phyloP scores from a whole-genome alignment of 257 asterid genomes.

The Parsonsia alboflavescens region DNA sequence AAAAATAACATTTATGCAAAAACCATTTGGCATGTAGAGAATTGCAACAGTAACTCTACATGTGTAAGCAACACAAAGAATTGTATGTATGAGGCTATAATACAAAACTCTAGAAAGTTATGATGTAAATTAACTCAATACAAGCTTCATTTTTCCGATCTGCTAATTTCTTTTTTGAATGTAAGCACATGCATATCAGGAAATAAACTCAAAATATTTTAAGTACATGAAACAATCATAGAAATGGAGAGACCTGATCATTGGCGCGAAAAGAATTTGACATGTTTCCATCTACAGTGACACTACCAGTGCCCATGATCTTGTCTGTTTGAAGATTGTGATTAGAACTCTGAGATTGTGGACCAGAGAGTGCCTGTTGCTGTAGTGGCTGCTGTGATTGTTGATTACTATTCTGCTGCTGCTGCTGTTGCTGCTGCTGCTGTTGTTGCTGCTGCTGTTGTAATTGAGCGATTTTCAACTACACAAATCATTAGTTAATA shows the following conservation, averaged over 20 bases:
- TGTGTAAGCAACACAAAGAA: background rate
- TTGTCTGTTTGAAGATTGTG: constrained; percentile 84
- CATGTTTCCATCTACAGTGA: constrained; percentile 80
- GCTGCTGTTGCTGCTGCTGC: constrained; percentile 41
- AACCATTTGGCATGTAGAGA: background rate
- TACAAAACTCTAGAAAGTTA: background rate
- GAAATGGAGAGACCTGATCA: constrained; percentile 76
- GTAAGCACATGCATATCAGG: background rate
- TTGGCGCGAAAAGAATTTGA: constrained; percentile 80
- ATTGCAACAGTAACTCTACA: background rate
- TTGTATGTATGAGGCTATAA: background rate
- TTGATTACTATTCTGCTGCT: constrained; percentile 24
- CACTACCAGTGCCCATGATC: constrained; percentile 59
- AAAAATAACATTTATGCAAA: too few species aligned
- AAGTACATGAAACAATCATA: background rate
- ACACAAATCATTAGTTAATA: constrained; percentile 2
- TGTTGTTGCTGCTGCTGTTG: constrained; percentile 45
- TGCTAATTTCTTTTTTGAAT: background rate
- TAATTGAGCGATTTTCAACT: constrained; percentile 71
- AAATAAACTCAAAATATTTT: background rate
- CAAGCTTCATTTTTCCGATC: background rate
- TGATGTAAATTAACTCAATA: background rate
- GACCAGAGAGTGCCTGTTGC: constrained; percentile 73
- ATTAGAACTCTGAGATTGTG: constrained; percentile 83
- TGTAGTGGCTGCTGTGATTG: constrained; percentile 59